phyloP scores from a whole-genome alignment of 495 filamentous ascomycete genomes.

The Paragyromitra xinjiangensis region DNA sequence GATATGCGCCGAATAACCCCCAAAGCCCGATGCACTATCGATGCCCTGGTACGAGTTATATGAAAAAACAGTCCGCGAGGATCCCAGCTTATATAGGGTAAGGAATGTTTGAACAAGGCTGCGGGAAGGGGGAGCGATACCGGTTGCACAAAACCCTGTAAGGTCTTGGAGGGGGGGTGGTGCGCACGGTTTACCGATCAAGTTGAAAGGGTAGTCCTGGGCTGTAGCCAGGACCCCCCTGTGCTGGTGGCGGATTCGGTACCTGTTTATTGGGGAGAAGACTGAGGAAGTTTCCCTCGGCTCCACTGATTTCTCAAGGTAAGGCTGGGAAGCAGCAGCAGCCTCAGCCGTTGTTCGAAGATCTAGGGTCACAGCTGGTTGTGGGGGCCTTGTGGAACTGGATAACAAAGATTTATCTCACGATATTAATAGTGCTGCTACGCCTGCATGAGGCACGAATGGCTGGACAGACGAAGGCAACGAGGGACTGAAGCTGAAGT shows the following conservation, averaged over 20 bases:
- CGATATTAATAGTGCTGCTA: slow-evolving; percentile 34
- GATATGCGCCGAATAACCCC: slow-evolving; percentile 29
- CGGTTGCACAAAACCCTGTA: slow-evolving; percentile 29
- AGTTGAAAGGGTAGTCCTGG: neutral
- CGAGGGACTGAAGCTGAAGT: slow-evolving; percentile 27
- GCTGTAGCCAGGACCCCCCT: slow-evolving; percentile 21
- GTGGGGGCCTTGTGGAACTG: slow-evolving; percentile 29
- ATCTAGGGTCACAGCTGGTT: slow-evolving; percentile 23
- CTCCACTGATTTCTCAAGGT: slow-evolving; percentile 23
- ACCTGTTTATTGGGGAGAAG: slow-evolving; percentile 18
- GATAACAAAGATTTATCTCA: neutral
- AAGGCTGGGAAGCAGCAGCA: slow-evolving; percentile 14
- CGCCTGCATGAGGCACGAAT: slow-evolving; percentile 13
- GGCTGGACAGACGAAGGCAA: neutral
- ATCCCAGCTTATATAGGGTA: slow-evolving; percentile 52
- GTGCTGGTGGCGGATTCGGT: slow-evolving; percentile 16
- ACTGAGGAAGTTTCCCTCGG: slow-evolving; percentile 15
- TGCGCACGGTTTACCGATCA: slow-evolving; percentile 41
- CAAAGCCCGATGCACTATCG: slow-evolving; percentile 18
- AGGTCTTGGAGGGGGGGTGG: slow-evolving; percentile 6
- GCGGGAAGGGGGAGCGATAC: slow-evolving; percentile 27
- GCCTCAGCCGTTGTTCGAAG: slow-evolving; percentile 24
- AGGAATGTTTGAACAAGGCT: slow-evolving; percentile 18
- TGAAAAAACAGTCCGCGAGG: slow-evolving; percentile 25
- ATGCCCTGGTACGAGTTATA: slow-evolving; percentile 22